These are phyloP conservation scores for Fusarium agapanthi DNA, from an alignment of 2,329 filamentous ascomycete species.

Conservation along the genomic window DNA sequence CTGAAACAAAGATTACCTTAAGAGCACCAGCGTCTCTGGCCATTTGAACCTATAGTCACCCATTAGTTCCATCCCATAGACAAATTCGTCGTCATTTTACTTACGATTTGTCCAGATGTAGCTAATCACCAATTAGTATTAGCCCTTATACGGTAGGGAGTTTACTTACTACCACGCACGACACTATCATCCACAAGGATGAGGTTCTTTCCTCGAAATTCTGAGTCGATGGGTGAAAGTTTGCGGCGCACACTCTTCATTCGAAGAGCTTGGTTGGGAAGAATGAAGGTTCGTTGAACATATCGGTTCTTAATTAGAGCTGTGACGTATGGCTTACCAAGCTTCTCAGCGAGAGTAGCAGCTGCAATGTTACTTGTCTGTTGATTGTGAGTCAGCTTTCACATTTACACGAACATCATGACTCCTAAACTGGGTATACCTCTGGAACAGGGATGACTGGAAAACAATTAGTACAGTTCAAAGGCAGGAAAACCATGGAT, in stretches of 20 bases:
- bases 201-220: conserved; percentile 84
- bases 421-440: conserved; percentile 24
- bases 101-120: conserved; percentile 74
- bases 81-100: conserved; percentile 39
- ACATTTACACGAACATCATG: neutral
- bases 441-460: conserved; percentile 62
- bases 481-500: neutral
- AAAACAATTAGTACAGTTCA: conserved; percentile 4
- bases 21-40: conserved; percentile 83
- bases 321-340: conserved; percentile 80
- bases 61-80: conserved; percentile 24
- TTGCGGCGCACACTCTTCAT: conserved; percentile 91
- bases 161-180: conserved; percentile 68
- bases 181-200: conserved; percentile 90
- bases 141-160: neutral
- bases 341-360: conserved; percentile 75
- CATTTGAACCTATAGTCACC: conserved; percentile 62
- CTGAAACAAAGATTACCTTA: conserved; percentile 84
- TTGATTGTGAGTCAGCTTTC: neutral
- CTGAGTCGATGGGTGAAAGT: conserved; percentile 83
- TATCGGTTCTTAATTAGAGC: conserved; percentile 92
- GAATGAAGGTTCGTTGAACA: conserved; percentile 85
- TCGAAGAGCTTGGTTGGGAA: conserved; percentile 76
- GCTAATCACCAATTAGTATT: conserved; percentile 9
- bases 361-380: conserved; percentile 85